phyloP scores from a whole-genome alignment of 2,329 filamentous ascomycete species.

The Davidsoniella neocaledoniae region DNA sequence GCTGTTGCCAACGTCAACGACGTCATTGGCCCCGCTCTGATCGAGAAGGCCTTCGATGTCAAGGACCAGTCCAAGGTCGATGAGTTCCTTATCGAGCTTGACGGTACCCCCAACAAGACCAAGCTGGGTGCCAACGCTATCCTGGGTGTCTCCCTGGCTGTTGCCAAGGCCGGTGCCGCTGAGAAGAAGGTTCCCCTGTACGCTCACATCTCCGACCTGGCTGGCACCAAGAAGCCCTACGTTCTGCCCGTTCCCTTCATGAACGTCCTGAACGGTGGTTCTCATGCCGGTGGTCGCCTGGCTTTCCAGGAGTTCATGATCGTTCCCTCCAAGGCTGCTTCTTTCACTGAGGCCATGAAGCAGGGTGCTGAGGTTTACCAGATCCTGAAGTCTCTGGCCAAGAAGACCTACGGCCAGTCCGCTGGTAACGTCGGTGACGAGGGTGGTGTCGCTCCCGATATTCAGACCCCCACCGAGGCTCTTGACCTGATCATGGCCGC shows the following conservation, averaged over 20 bases:
- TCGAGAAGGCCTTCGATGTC: constrained; percentile 68
- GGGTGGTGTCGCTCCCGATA: constrained; percentile 98
- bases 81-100: constrained; percentile 69
- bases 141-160: constrained; percentile 66
- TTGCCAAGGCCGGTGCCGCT: constrained; percentile 78
- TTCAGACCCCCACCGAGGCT: constrained; percentile 91
- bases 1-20: constrained; percentile 77
- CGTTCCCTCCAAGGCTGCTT: constrained; percentile 66
- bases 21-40: constrained; percentile 61
- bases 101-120: constrained; percentile 73
- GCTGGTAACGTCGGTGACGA: constrained; percentile 98
- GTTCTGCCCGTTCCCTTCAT: constrained; percentile 83
- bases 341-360: constrained; percentile 90
- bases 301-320: constrained; percentile 98
- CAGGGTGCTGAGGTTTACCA: constrained; percentile 98
- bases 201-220: constrained; percentile 72
- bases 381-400: constrained; percentile 86
- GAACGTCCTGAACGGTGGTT: constrained; percentile 81
- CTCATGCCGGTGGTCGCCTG: constrained; percentile 90
- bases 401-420: constrained; percentile 99
- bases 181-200: constrained; percentile 80
- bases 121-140: constrained; percentile 82
- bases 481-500: constrained; percentile 89
- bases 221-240: constrained; percentile 81
- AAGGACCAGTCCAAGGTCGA: constrained; percentile 77